Percentiles rank a stretch among this genome's conserved stretches.
phyloP scores from a whole-genome alignment of 192 early-diverging fungal genomes.

The Coemansia sp. region DNA sequence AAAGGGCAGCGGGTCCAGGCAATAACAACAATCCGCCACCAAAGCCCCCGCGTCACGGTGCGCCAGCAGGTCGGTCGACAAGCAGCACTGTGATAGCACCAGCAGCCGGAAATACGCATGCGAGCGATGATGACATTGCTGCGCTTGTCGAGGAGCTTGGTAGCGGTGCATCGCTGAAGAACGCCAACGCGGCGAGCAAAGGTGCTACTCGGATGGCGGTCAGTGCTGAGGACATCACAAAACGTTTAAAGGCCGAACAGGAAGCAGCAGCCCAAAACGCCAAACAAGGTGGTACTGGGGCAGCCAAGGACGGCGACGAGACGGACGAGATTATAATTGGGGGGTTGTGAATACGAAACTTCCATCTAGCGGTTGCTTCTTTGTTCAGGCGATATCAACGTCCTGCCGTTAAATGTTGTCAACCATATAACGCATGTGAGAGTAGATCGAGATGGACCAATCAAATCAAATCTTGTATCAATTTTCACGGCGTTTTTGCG shows the following conservation, averaged over 20 bases:
- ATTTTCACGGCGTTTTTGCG: neutral
- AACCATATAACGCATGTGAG: neutral
- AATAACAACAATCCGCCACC: slow-evolving; percentile 7
- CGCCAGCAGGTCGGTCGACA: neutral
- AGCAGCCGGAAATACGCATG: slow-evolving; percentile 13
- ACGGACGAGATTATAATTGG: slow-evolving; percentile 33
- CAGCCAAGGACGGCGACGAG: neutral
- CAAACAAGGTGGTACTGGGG: slow-evolving; percentile 11
- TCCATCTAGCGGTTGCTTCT: neutral
- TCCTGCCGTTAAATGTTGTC: no score
- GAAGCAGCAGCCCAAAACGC: slow-evolving; percentile 12
- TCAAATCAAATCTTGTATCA: neutral
- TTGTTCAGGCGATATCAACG: no score
- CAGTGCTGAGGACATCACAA: slow-evolving; percentile 43
- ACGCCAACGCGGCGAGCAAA: neutral
- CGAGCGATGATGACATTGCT: slow-evolving; percentile 51
- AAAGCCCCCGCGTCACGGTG: slow-evolving; percentile 36
- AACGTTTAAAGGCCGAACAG: slow-evolving; percentile 47
- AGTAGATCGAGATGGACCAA: no score
- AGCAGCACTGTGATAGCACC: neutral
- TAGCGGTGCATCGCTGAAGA: slow-evolving; percentile 5
- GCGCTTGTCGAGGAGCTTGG: slow-evolving; percentile 44
- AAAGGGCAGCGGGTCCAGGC: neutral
- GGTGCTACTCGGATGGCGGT: slow-evolving; percentile 8
- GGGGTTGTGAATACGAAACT: neutral